Evolutionary conservation across 345 rosid species (phyloP), one percentile per base, ranked within the genome.

Genomic region (Camelina laxa): DNA sequence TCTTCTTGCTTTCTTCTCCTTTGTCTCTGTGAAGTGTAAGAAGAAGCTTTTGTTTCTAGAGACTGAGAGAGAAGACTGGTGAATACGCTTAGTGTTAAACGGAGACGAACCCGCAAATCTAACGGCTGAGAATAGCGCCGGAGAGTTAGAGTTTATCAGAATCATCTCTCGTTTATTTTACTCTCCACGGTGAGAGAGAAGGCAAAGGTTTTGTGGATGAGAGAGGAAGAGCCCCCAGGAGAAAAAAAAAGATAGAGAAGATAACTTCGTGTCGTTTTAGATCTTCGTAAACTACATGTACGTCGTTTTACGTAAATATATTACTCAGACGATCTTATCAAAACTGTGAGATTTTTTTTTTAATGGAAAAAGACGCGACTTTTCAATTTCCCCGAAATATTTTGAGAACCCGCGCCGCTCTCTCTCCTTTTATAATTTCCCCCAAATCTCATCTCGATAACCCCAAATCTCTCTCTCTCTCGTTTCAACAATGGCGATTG

Each of bases 401-500:
- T 24, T 24, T 24, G 4, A 24, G 27, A 24, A 24, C 27, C 27
- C 27, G 27, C 27, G 4, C 4, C 42, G 27, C 7, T 1, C 24
- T 22, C 24, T 22, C 24, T 2, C 27, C 0, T 0, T 24, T 3
- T 24, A 24, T 24, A 24, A 24, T 24, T 24, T 24, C 27, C 22
- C 14, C 20, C 9, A 31, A 31, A 31, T 57, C 11, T 56, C 39
- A 33, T 9, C 62, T 58, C 62, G 38, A 4, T 0, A 30, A 33
- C 22, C 14, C 20, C 4, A 31, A 31, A 31, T 57, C 11, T 15
- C 49, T 14, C 15, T 22, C 20, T 33, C 57, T 65, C 47, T 51
- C 11, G 0, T 30, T 21, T 54, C 51, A 24, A 11, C 19, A 8
- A 82, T 86, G 92, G 88, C 84, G 24, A 22, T 22, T 67, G 81